A percentile compares a stretch with the other conserved stretches of the same genome.
Conservation (phyloP, 805 yeast species). For the Myxozyma neotropica region DNA sequence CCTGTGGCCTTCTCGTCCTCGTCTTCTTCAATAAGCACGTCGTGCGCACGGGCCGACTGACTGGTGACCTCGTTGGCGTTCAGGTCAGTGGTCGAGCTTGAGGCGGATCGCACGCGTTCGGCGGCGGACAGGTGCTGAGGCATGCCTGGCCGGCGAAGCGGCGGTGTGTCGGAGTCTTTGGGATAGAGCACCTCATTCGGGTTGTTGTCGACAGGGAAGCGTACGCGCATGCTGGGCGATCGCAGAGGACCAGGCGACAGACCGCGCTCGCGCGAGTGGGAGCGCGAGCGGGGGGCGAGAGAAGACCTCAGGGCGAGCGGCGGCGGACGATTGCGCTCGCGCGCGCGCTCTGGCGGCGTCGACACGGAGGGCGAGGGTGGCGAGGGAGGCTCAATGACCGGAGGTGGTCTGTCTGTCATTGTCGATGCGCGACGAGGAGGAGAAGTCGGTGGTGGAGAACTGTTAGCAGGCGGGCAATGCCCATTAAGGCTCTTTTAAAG, state of each 20-base stretch:
- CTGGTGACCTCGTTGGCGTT: background rate
- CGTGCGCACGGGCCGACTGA: background rate
- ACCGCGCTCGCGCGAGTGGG: conserved; percentile 27
- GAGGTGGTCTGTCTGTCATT: background rate
- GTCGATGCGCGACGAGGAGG: no score
- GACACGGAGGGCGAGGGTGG: background rate
- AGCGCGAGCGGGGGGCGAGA: conserved; percentile 30
- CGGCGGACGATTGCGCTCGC: conserved; percentile 27
- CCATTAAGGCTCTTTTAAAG: no score
- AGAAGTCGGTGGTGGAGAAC: background rate
- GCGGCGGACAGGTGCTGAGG: conserved; percentile 1
- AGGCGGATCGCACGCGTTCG: background rate
- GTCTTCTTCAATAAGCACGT: conserved; percentile 12
- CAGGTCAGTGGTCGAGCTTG: background rate
- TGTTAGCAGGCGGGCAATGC: background rate
- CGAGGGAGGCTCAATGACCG: no score
- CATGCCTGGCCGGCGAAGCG: background rate
- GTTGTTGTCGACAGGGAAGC: conserved; percentile 39
- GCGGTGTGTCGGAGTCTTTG: conserved; percentile 13
- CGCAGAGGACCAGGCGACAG: conserved; percentile 24
- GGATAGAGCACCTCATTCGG: conserved; percentile 36
- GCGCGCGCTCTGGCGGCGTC: conserved; percentile 2
- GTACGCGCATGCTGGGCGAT: conserved; percentile 34
- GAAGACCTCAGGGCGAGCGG: conserved; percentile 29
- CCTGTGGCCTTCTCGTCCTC: conserved; percentile 16